A percentile compares a stretch with the other conserved stretches of the same genome.
These are phyloP conservation scores for Hylodesmum podocarpum DNA, from an alignment of 306 rosid genomes.

Conservation along the genomic window DNA sequence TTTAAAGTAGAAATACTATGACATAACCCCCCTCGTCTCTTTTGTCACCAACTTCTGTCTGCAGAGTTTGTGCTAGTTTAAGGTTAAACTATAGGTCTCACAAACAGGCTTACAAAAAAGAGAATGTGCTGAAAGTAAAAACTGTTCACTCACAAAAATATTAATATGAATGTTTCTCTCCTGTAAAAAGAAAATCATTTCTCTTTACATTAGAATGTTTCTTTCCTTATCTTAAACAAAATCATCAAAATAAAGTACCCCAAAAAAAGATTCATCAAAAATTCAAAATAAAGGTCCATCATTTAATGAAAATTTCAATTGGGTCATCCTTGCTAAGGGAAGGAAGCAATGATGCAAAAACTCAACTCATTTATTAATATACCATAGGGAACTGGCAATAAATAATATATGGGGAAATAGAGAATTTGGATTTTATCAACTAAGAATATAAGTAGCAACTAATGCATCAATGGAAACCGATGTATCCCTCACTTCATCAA, in stretches of 20 bases:
- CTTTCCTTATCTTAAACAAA: neutral
- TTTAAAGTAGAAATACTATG: conserved; percentile 11
- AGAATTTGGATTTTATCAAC: neutral
- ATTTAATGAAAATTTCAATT: neutral
- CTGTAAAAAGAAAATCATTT: neutral
- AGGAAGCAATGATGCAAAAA: neutral
- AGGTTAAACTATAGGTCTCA: neutral
- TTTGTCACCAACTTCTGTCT: neutral
- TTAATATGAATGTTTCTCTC: neutral
- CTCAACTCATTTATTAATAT: neutral
- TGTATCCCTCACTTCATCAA: neutral
- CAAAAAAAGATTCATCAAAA: neutral
- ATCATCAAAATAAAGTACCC: neutral
- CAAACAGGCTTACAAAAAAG: neutral
- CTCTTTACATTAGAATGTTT: neutral
- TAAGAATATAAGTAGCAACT: neutral
- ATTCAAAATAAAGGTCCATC: neutral
- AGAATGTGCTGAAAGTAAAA: neutral
- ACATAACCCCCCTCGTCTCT: neutral
- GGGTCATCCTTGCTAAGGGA: neutral
- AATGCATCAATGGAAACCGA: conserved; percentile 3
- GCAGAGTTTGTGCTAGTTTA: neutral
- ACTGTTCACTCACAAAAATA: neutral
- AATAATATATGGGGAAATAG: neutral
- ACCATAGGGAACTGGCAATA: neutral